Conservation (phyloP, 352 stramenopile species). For the Globisporangium splendens region DNA sequence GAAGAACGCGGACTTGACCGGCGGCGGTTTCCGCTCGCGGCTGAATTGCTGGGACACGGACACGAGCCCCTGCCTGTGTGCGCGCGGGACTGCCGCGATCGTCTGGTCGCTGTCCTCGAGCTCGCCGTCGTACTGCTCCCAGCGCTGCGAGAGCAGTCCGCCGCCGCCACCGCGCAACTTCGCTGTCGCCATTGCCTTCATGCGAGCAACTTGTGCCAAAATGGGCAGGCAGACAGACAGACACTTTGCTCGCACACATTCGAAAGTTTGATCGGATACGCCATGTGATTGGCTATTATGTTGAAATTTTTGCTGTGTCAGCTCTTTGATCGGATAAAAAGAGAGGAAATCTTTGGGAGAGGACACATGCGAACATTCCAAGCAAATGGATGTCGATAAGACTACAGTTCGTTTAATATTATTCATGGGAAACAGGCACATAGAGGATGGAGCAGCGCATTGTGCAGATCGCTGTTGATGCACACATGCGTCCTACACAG, state of each 20-base stretch:
- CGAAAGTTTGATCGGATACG: slow-evolving; percentile 6
- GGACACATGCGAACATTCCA: too few species aligned
- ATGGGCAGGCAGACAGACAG: too few species aligned
- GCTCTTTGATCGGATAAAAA: slow-evolving; percentile 5
- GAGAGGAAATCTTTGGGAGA: too few species aligned
- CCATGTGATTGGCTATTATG: slow-evolving; percentile 3
- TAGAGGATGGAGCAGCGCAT: not conserved
- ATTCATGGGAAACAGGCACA: not conserved
- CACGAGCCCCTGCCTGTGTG: not conserved
- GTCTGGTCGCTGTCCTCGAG: slow-evolving; percentile 72
- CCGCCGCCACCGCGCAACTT: slow-evolving; percentile 7
- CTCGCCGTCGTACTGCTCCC: slow-evolving; percentile 51
- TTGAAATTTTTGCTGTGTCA: not conserved
- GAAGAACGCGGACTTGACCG: slow-evolving; percentile 56
- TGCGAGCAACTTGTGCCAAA: not conserved
- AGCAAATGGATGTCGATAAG: too few species aligned
- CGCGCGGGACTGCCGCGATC: slow-evolving; percentile 22
- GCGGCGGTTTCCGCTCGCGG: slow-evolving; percentile 6
- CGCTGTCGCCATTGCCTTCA: slow-evolving; percentile 3
- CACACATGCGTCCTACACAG: not conserved
- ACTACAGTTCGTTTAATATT: too few species aligned
- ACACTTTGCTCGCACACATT: not conserved
- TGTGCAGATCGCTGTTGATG: not conserved
- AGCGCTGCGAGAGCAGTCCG: slow-evolving; percentile 14
- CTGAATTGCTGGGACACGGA: slow-evolving; percentile 5